Evolutionary conservation across 2,329 filamentous ascomycete species (phyloP).

Genomic region (Ophiostoma sp.): DNA sequence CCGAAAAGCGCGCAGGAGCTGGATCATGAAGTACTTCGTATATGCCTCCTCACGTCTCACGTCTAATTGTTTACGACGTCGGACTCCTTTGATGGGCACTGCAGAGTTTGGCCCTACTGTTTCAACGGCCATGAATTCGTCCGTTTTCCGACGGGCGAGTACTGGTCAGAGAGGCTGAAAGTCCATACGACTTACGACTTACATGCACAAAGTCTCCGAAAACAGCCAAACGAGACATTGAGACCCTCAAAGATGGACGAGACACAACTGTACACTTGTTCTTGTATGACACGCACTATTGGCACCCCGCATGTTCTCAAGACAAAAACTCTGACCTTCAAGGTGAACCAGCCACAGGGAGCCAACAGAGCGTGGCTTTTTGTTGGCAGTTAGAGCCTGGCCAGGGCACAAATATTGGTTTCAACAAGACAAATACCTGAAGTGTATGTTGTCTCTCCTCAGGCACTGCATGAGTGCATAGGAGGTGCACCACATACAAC

Average conservation of each 20-base stretch:
- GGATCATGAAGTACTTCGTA: background rate
- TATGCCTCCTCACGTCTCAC: background rate
- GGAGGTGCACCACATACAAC: background rate
- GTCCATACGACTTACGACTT: background rate
- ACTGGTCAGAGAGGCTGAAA: background rate
- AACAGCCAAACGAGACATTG: background rate
- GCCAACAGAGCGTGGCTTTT: background rate
- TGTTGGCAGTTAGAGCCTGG: background rate
- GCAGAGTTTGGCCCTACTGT: background rate
- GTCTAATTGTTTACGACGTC: conserved; percentile 6
- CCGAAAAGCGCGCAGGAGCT: background rate
- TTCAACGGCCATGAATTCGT: conserved; percentile 2
- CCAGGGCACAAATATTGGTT: background rate
- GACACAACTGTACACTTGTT: background rate
- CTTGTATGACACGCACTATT: background rate
- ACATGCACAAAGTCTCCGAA: background rate
- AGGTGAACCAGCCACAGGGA: background rate
- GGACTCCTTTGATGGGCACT: background rate
- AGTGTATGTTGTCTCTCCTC: background rate
- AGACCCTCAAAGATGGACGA: background rate
- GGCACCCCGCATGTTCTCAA: background rate
- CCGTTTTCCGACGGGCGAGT: background rate
- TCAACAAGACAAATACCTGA: background rate
- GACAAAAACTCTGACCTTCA: background rate
- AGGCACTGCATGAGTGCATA: no score